Evolutionary conservation across 192 early-diverging fungal species (phyloP).

Genomic region (Gonapodya prolifera): DNA sequence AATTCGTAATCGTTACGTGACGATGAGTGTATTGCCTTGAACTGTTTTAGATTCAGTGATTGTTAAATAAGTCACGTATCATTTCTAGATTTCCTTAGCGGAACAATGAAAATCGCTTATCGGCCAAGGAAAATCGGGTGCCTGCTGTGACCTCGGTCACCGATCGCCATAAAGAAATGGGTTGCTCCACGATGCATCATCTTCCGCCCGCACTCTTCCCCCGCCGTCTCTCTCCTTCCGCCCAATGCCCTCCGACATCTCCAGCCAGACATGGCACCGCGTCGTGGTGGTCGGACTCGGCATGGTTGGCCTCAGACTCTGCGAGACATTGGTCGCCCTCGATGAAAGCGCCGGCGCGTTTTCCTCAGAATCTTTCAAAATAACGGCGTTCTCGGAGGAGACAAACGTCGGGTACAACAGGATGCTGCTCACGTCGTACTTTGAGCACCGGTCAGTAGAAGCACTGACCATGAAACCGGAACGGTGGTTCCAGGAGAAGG

Average conservation of each 20-base stretch:
- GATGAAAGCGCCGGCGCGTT: slow-evolving; percentile 16
- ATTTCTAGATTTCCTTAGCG: too few species aligned
- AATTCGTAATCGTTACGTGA: too few species aligned
- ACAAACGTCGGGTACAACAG: slow-evolving; percentile 45
- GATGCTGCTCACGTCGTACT: slow-evolving; percentile 51
- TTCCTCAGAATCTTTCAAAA: slow-evolving; percentile 21
- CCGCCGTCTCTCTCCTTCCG: not conserved
- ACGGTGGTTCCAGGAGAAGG: slow-evolving; percentile 37
- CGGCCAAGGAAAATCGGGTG: too few species aligned
- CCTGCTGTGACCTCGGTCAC: too few species aligned
- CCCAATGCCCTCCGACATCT: not conserved
- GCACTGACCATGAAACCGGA: slow-evolving; percentile 28
- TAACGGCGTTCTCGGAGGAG: slow-evolving; percentile 46
- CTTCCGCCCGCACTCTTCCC: too few species aligned
- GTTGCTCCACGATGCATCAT: too few species aligned
- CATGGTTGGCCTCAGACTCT: slow-evolving; percentile 54
- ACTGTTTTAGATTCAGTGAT: too few species aligned
- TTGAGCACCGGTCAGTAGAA: slow-evolving; percentile 30
- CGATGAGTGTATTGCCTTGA: too few species aligned
- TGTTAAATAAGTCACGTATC: too few species aligned
- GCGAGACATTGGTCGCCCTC: slow-evolving; percentile 42
- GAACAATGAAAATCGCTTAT: too few species aligned
- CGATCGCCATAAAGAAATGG: too few species aligned
- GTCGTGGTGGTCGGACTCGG: slow-evolving; percentile 53
- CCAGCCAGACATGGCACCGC: not conserved